Evolutionary conservation across 192 early-diverging fungal species (phyloP), one percentile per base, ranked within the genome.

Genomic region (Coemansia sp.): DNA sequence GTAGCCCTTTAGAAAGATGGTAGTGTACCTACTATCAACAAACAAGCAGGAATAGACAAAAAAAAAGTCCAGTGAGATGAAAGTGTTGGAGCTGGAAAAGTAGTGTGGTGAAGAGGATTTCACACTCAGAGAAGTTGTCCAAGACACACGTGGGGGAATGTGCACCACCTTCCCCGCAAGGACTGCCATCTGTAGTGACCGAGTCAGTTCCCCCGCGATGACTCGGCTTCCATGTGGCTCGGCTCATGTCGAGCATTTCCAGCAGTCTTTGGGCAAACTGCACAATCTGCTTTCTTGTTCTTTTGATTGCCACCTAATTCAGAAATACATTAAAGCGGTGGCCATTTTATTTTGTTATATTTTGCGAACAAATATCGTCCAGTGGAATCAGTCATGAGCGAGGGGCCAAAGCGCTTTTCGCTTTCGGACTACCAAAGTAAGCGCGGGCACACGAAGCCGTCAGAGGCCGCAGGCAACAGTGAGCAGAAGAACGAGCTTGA

Each of bases 371-470:
- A 16, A 44, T 44, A 44, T 16, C 9, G 38, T 44, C 38, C 12
- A 44, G 38, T 44, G 38, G 38, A 44, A 16, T 44, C 30, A 21
- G 64, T 38, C 44, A 80, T 80, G 77, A 67, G 62, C 58, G 77
- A 80, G 19, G 72, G 58, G 56, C 77, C 77, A n/a, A 80, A 80
- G 62, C 77, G 77, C 48, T 80, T 80, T 51, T 74, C 77, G 21
- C 72, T 80, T 54, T 80, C 77, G 0, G 77, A 80, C 56, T 80
- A 80, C 68, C 71, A 74, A 63, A 80, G 77, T 62, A 67, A 74
- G 62, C 72, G 72, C 31, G 72, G 68, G n/a, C 52, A 51, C 24
- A 49, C 77, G 44, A 70, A 60, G 68, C 72, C 71, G 4, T 65
- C 65, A 4, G 71, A 69, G 30, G 27, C 69, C 0, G 41, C 52